Evolutionary conservation across 2,329 filamentous ascomycete species (phyloP).

Genomic region (Fusarium nematophilum): DNA sequence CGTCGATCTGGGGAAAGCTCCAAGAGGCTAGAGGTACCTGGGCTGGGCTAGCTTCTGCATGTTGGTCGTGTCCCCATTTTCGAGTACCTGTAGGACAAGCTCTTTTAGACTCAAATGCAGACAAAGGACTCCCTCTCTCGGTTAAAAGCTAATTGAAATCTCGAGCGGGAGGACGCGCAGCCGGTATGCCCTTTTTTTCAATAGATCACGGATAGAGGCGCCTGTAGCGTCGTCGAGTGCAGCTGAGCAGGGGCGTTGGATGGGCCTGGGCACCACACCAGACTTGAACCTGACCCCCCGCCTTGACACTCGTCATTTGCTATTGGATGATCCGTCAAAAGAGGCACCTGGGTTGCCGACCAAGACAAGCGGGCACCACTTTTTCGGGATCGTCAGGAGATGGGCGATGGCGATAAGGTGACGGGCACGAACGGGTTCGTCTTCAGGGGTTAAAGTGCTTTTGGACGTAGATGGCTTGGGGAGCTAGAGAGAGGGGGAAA

Average conservation of each 20-base stretch:
- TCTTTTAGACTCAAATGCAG: no score
- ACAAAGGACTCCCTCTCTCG: background rate
- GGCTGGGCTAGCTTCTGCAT: no score
- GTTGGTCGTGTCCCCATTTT: no score
- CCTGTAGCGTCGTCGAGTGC: conserved; percentile 12
- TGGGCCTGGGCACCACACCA: conserved; percentile 18
- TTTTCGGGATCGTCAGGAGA: conserved; percentile 34
- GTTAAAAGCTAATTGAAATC: conserved; percentile 5
- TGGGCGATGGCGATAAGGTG: conserved; percentile 5
- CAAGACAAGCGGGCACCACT: conserved; percentile 21
- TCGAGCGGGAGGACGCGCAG: conserved; percentile 34
- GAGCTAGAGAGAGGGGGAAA: background rate
- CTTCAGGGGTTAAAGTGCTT: no score
- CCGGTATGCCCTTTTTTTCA: conserved; percentile 17
- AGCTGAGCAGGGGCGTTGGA: conserved; percentile 32
- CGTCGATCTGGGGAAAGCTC: conserved; percentile 25
- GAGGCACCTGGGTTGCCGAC: background rate
- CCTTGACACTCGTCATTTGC: no score
- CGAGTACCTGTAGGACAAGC: no score
- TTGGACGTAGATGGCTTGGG: no score
- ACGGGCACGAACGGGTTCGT: background rate
- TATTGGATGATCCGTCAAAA: conserved; percentile 19
- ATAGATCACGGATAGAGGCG: conserved; percentile 12
- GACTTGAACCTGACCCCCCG: no score
- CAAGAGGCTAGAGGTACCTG: no score